Evolutionary conservation across 2,329 filamentous ascomycete species (phyloP).

Genomic region (Phyllosticta citriasiana): DNA sequence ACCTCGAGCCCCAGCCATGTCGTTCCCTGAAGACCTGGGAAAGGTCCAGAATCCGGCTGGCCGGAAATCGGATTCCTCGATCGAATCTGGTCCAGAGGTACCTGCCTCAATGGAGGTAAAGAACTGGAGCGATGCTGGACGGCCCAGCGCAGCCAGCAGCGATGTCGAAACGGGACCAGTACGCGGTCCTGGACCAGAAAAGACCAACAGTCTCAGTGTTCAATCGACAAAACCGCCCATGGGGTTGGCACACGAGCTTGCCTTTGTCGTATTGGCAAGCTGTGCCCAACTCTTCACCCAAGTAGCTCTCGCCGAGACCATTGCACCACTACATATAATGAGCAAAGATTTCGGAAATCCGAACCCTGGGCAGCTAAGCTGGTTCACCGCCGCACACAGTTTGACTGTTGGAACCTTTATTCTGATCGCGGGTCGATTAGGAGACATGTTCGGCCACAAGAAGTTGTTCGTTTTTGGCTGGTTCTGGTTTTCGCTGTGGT

Average conservation of each 20-base stretch:
- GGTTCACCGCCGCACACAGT: conserved; percentile 40
- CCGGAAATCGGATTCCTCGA: background rate
- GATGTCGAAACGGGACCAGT: background rate
- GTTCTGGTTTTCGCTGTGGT: conserved; percentile 41
- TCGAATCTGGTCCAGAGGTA: background rate
- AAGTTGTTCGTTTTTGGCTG: conserved; percentile 40
- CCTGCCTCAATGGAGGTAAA: background rate
- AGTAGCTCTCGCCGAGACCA: conserved; percentile 24
- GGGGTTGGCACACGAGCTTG: conserved; percentile 10
- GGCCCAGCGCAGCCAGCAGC: background rate
- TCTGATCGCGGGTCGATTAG: conserved; percentile 38
- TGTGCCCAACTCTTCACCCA: conserved; percentile 33
- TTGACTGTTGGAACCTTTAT: conserved; percentile 43
- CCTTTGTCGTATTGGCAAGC: conserved; percentile 12
- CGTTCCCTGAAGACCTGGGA: background rate
- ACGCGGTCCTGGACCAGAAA: background rate
- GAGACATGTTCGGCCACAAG: conserved; percentile 43
- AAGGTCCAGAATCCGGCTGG: background rate
- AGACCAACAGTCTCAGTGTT: background rate
- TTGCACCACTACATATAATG: conserved; percentile 35
- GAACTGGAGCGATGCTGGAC: background rate
- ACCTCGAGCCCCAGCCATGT: background rate
- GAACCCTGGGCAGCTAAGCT: conserved; percentile 33
- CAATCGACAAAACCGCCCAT: background rate
- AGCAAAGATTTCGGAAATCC: conserved; percentile 30